A percentile compares a stretch with the other conserved stretches of the same genome.
These are phyloP conservation scores for Eimeria acervulina DNA, from an alignment of 169 alveolate species.

Conservation along the genomic window DNA sequence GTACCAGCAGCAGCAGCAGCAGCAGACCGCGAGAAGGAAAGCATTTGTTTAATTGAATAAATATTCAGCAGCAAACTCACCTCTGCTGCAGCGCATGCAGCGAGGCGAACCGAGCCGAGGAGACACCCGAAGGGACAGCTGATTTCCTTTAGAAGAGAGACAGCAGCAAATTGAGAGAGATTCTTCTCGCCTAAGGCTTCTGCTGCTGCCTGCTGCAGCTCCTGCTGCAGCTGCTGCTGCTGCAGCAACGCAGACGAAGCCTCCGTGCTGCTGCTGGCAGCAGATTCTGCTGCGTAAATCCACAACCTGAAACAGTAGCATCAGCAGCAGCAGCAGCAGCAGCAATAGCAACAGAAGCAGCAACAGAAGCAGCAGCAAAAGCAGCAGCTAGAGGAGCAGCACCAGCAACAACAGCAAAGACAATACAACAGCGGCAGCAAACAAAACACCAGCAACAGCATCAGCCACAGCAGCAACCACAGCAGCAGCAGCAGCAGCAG, in stretches of 20 bases:
- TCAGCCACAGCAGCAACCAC: neutral
- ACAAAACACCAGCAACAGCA: neutral
- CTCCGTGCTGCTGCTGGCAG: neutral
- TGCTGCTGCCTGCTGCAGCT: neutral
- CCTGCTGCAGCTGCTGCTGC: constrained; percentile 24
- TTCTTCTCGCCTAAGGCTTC: no score
- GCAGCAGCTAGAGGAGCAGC: neutral
- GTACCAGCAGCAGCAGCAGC: neutral
- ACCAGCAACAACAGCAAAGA: neutral
- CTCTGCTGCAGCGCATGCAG: neutral
- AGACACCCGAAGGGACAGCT: neutral
- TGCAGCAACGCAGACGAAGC: neutral
- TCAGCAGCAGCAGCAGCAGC: neutral
- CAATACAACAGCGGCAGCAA: neutral
- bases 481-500: neutral
- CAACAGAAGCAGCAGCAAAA: neutral
- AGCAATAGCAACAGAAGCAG: neutral
- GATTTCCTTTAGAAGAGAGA: neutral
- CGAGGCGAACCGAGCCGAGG: neutral
- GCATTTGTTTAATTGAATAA: no score
- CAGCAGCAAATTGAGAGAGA: no score
- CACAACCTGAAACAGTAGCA: neutral
- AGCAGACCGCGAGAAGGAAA: neutral
- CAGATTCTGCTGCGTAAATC: neutral
- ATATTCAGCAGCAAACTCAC: neutral